phyloP scores from a whole-genome alignment of 1,284 basidiomycete genomes.

The Afroboletus lepidellus region DNA sequence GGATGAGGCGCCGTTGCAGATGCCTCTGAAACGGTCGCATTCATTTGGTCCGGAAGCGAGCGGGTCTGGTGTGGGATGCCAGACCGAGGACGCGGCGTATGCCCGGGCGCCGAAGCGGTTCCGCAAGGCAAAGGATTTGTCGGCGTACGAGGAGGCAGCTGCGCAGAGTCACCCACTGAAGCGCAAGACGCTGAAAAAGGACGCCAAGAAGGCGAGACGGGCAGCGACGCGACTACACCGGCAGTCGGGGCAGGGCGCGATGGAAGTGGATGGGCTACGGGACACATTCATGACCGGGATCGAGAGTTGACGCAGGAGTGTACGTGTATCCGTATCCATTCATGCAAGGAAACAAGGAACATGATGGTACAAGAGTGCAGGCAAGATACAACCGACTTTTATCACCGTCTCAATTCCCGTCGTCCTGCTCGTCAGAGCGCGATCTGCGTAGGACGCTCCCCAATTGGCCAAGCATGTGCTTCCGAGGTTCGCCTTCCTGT shows the following conservation, averaged over 20 bases:
- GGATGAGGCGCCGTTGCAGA: conserved; percentile 42
- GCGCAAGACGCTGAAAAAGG: conserved; percentile 55
- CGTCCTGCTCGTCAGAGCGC: neutral
- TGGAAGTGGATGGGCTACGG: conserved; percentile 37
- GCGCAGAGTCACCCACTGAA: conserved; percentile 53
- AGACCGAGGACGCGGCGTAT: conserved; percentile 1
- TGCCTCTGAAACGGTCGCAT: conserved; percentile 39
- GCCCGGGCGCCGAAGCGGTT: conserved; percentile 58
- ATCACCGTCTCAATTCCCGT: neutral
- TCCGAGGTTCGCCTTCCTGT: neutral
- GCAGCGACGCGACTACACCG: conserved; percentile 32
- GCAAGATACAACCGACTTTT: too few relatives aligned
- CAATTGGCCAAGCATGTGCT: conserved; percentile 1
- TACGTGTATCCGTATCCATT: too few relatives aligned
- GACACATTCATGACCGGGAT: conserved; percentile 40
- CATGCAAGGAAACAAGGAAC: too few relatives aligned
- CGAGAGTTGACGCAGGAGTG: conserved; percentile 8
- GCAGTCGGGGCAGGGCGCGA: conserved; percentile 11
- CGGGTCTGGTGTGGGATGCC: too few relatives aligned
- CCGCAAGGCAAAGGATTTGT: conserved; percentile 49
- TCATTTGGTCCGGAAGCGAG: conserved; percentile 25
- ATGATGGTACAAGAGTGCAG: too few relatives aligned
- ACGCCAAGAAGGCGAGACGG: conserved; percentile 57
- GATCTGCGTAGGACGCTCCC: conserved; percentile 7
- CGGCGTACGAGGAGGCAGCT: conserved; percentile 43